Evolutionary conservation across 2,329 filamentous ascomycete genomes (phyloP).

Genomic region (Geosmithia flava): DNA sequence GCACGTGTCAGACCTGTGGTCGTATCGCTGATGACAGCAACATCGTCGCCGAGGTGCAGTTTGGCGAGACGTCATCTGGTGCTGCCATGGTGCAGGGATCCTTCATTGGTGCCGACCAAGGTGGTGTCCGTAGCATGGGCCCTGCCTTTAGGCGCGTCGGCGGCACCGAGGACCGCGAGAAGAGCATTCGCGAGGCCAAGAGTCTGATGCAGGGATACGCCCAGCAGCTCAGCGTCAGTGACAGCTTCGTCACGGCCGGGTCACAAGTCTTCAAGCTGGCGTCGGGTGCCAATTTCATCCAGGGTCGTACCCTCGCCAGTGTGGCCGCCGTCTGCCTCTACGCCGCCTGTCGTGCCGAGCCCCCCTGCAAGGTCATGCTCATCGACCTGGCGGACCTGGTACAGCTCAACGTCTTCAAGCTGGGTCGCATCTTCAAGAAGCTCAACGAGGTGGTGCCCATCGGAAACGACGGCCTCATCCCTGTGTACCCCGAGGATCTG

Average conservation of each 20-base stretch:
- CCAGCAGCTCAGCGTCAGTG: slow-evolving; percentile 44
- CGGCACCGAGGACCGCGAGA: slow-evolving; percentile 45
- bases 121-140: slow-evolving; percentile 57
- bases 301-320: slow-evolving; percentile 73
- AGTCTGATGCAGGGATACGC: slow-evolving; percentile 51
- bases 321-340: slow-evolving; percentile 90
- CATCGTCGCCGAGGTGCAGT: slow-evolving; percentile 85
- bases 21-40: slow-evolving; percentile 73
- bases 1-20: slow-evolving; percentile 74
- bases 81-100: slow-evolving; percentile 85
- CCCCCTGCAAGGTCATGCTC: slow-evolving; percentile 76
- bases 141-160: slow-evolving; percentile 49
- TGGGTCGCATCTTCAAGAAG: slow-evolving; percentile 82
- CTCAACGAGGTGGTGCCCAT: slow-evolving; percentile 61
- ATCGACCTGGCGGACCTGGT: slow-evolving; percentile 86
- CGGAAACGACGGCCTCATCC: slow-evolving; percentile 50
- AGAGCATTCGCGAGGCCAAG: slow-evolving; percentile 44
- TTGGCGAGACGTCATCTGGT: slow-evolving; percentile 76
- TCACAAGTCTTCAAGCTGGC: slow-evolving; percentile 67
- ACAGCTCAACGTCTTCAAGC: slow-evolving; percentile 79
- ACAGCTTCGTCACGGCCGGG: slow-evolving; percentile 51
- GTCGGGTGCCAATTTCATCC: slow-evolving; percentile 63
- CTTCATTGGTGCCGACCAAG: slow-evolving; percentile 76
- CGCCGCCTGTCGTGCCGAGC: slow-evolving; percentile 68
- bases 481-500: slow-evolving; percentile 77